Evolutionary conservation across 1,139 yeast species (phyloP).

Genomic region (Blastobotrys illinoisensis): DNA sequence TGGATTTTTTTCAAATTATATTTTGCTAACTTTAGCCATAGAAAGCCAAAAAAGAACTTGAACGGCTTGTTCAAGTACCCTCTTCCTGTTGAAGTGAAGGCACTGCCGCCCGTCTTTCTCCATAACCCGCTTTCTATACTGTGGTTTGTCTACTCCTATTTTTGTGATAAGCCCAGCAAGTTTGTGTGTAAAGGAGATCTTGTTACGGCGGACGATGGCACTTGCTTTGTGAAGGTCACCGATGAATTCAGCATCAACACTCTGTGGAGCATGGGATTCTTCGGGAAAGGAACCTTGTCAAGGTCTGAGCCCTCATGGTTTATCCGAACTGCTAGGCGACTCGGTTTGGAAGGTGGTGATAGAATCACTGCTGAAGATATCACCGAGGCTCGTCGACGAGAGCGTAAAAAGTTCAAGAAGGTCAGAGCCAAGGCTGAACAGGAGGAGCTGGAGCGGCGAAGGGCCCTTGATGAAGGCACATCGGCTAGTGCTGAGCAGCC

Average conservation of each 20-base stretch:
- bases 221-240: slow-evolving; percentile 35
- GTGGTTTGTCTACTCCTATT: slow-evolving; percentile 28
- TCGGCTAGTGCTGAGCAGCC: neutral
- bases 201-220: slow-evolving; percentile 26
- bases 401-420: slow-evolving; percentile 65
- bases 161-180: slow-evolving; percentile 27
- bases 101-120: slow-evolving; percentile 34
- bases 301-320: slow-evolving; percentile 93
- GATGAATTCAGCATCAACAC: slow-evolving; percentile 45
- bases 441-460: slow-evolving; percentile 27
- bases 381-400: slow-evolving; percentile 66
- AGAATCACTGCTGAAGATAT: slow-evolving; percentile 57
- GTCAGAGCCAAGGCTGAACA: slow-evolving; percentile 40
- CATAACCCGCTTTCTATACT: slow-evolving; percentile 35
- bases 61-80: slow-evolving; percentile 37
- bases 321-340: slow-evolving; percentile 54
- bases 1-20: slow-evolving; percentile 2
- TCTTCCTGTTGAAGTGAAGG: slow-evolving; percentile 44
- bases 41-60: slow-evolving; percentile 23
- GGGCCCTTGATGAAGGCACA: slow-evolving; percentile 20
- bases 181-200: slow-evolving; percentile 22
- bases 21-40: slow-evolving; percentile 9
- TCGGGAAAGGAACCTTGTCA: slow-evolving; percentile 86
- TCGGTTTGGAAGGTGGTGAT: slow-evolving; percentile 38
- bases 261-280: slow-evolving; percentile 84